Percentiles rank a stretch among this genome's conserved stretches.
Evolutionary conservation across 176 grass and related monocot genomes (phyloP).

Genomic region (Thalia dealbata): DNA sequence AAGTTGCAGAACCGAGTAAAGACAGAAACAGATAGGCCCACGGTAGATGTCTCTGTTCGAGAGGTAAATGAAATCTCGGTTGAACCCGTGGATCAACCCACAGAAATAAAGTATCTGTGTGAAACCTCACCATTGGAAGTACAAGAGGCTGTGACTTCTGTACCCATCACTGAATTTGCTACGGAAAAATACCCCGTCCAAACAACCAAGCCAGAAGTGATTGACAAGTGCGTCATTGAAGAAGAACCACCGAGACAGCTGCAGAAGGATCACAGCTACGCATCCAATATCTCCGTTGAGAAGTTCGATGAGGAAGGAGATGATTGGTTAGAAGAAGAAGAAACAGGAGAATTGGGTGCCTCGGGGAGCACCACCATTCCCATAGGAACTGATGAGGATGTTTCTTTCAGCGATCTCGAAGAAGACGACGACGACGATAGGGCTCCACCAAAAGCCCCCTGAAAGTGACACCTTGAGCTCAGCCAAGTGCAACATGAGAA

Average conservation of each 20-base stretch:
- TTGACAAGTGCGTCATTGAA: constrained; percentile 34
- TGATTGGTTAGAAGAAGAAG: constrained; percentile 82
- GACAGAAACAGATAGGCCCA: too few relatives aligned
- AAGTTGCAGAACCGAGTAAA: constrained; percentile 34
- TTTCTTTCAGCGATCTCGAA: constrained; percentile 91
- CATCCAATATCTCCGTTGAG: constrained; percentile 29
- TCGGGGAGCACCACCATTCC: constrained; percentile 28
- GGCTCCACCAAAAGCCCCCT: neutral
- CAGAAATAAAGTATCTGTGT: constrained; percentile 21
- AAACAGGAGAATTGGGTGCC: constrained; percentile 24
- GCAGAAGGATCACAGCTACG: constrained; percentile 20
- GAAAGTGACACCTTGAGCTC: too few relatives aligned
- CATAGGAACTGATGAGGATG: constrained; percentile 50
- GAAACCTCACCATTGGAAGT: constrained; percentile 20
- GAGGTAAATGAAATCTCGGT: neutral
- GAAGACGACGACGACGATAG: constrained; percentile 39
- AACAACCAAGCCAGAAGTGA: constrained; percentile 31
- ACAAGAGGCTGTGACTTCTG: constrained; percentile 21
- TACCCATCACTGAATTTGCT: constrained; percentile 10
- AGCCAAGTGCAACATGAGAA: too few relatives aligned
- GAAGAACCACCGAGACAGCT: constrained; percentile 14
- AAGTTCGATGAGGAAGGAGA: constrained; percentile 32
- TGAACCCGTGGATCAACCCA: neutral
- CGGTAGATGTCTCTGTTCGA: constrained; percentile 7
- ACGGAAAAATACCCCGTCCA: constrained; percentile 29